A percentile compares a stretch with the other conserved stretches of the same genome.
Conservation (phyloP, 768 basidiomycete genomes). For the Suillus sp. region DNA sequence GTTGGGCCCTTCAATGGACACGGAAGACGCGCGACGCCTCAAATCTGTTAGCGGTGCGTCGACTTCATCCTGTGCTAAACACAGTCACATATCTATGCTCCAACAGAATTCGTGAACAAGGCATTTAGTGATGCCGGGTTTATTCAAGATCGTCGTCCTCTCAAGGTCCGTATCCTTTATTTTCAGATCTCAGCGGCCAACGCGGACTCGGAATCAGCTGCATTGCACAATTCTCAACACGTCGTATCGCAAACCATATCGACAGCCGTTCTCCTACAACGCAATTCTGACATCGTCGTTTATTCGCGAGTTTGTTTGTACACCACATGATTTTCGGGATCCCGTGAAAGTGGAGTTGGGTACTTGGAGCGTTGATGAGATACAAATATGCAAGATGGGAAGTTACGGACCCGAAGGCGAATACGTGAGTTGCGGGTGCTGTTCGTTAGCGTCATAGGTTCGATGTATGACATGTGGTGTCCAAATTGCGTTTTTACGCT, state of each 20-base stretch:
- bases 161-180: constrained; percentile 42
- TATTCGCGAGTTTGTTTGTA: constrained; percentile 13
- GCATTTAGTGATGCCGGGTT: constrained; percentile 46
- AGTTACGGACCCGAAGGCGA: constrained; percentile 63
- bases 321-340: constrained; percentile 16
- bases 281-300: constrained; percentile 36
- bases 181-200: not conserved
- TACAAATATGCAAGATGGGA: constrained; percentile 74
- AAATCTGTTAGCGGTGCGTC: constrained; percentile 39
- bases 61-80: too few species aligned
- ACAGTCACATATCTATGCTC: constrained; percentile 12
- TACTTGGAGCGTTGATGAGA: constrained; percentile 50
- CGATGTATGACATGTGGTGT: constrained; percentile 1
- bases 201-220: constrained; percentile 33
- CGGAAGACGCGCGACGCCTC: constrained; percentile 33
- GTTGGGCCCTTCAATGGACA: constrained; percentile 46
- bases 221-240: constrained; percentile 57
- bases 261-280: constrained; percentile 46
- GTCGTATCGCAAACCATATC: constrained; percentile 42
- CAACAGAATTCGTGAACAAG: constrained; percentile 43
- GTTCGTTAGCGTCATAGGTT: constrained; percentile 15
- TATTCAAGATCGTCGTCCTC: constrained; percentile 47
- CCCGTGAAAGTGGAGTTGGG: constrained; percentile 51
- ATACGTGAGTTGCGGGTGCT: constrained; percentile 50
- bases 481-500: not conserved